Base-by-base conservation (phyloP, 164 flowering plant genomes). In the Aristolochia californica region DNA sequence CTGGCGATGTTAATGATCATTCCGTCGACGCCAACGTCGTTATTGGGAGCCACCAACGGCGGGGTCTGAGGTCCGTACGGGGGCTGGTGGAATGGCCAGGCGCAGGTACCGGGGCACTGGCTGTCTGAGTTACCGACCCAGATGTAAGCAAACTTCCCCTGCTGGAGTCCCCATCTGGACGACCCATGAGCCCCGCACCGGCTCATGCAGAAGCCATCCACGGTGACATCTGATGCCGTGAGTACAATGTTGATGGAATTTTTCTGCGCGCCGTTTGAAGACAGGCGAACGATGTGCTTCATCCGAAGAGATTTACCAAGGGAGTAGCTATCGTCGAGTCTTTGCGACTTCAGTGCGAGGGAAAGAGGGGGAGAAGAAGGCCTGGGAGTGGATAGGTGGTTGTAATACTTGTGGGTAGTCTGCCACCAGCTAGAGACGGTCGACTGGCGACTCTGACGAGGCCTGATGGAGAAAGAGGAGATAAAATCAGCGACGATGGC, bases 51-150 rank as follows among this genome's bases (percentile, higher is more conserved):
- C 14, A 61, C 73, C 4, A 76, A 57, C 2, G 85, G 80, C 15
- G 67, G 26, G 10, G 62, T 62, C 61, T 76, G 80, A 16, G 85
- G 83, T 12, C 85, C 81, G 59, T 74, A 72, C 26, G 78, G 48
- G 43, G 82, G 84, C 21, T 78, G 77, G 60, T 74, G 75, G 62
- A 80, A 80, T 0, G 84, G 84, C 84, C 84, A 78, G 0, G 85
- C 80, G 52, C 85, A 81, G 38, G 74, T 75, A 25, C 81, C 85
- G 45, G 85, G 81, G 43, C 85, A 78, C 69, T 76, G 83, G 53
- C 50, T 69, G 60, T 24, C 83, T 20, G 85, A 74, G 75, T 79
- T 79, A 0, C 83, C 83, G 10, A 79, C 85, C 83, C 83, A 79
- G 47, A 73, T 71, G 68, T 57, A 72, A 4, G 71, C 70, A 38